Base-by-base conservation (phyloP, 306 rosid species). In the Fragaria iinumae region DNA sequence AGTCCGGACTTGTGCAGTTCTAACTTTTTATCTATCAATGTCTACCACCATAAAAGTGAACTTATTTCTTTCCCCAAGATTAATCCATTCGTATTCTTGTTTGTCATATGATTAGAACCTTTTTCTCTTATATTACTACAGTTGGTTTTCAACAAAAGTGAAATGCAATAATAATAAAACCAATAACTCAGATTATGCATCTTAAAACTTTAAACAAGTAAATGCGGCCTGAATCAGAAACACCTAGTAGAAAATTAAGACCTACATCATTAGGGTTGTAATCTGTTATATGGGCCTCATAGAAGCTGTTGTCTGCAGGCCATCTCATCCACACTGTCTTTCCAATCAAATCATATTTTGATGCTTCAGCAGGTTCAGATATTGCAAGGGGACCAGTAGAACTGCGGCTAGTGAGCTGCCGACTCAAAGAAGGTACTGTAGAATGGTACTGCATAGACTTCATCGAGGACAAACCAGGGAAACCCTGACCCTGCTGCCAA, bases 261-360 rank as follows among this genome's bases (percentile, higher is more conserved):
- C 83, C 74, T 79, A 92, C 99, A 88, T 92, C 93, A 2, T 87
- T 67, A 59, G 79, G 75, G 68, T 92, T 85, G 85, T 91, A 96
- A 72, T 91, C 93, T 27, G 98, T 90, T 73, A 96, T 83, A 56
- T 89, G 82, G 81, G 99, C 98, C 88, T 96, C 97, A 69, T 96
- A 96, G 79, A 96, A 96, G 87, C 80, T 87, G 80, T 96, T 96
- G 84, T 96, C 97, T 81, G 82, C 93, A 53, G 97, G 99, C 99
- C 99, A 96, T 72, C 97, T 87, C 45, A 96, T 92, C 97, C 96
- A 88, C 80, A 96, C 96, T 82, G 87, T 96, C 88, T 87, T 91
- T 77, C 97, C 99, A 71, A 96, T 79, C 69, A 89, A 85, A 73
- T 96, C 93, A 67, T 77, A 80, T 14, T 73, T 17, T 66, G 84